A percentile compares a stretch with the other conserved stretches of the same genome.
These are phyloP conservation scores for Coemansia sp. DNA, from an alignment of 192 early-diverging fungal genomes.

Conservation along the genomic window DNA sequence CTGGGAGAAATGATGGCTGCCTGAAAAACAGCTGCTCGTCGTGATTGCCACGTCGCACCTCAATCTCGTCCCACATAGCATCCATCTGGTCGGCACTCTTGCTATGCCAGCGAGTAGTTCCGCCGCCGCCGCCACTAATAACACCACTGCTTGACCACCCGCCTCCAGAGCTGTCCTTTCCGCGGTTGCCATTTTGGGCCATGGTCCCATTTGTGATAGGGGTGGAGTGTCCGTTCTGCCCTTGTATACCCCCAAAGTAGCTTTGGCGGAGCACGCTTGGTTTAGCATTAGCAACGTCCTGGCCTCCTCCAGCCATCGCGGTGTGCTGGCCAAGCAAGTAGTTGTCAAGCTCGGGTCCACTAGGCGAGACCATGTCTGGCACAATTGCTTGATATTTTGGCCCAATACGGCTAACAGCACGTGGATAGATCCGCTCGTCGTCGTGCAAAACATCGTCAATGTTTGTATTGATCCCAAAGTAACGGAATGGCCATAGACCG, in stretches of 20 bases:
- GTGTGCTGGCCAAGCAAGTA: constrained; percentile 3
- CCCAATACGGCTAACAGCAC: constrained; percentile 78
- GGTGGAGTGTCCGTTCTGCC: not conserved
- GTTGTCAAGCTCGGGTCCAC: constrained; percentile 35
- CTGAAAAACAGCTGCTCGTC: constrained; percentile 49
- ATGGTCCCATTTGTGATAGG: not conserved
- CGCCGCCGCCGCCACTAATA: constrained; percentile 22
- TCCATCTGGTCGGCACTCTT: constrained; percentile 53
- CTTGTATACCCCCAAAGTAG: not conserved
- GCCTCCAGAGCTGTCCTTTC: constrained; percentile 14
- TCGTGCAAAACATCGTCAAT: constrained; percentile 69
- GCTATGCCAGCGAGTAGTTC: constrained; percentile 38
- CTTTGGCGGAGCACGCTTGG: not conserved
- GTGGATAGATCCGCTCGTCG: constrained; percentile 77
- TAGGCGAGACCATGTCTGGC: constrained; percentile 56
- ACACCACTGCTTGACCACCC: constrained; percentile 7
- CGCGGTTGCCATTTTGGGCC: constrained; percentile 5
- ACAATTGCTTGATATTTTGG: constrained; percentile 78
- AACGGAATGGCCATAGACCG: constrained; percentile 84
- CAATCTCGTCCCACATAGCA: constrained; percentile 47
- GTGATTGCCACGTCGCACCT: constrained; percentile 37
- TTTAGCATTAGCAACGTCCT: not conserved
- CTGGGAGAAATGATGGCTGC: constrained; percentile 36
- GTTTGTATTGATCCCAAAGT: constrained; percentile 82
- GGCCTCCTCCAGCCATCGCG: not conserved